Conservation (phyloP, 768 basidiomycete species). For the Mycena alexandri region DNA sequence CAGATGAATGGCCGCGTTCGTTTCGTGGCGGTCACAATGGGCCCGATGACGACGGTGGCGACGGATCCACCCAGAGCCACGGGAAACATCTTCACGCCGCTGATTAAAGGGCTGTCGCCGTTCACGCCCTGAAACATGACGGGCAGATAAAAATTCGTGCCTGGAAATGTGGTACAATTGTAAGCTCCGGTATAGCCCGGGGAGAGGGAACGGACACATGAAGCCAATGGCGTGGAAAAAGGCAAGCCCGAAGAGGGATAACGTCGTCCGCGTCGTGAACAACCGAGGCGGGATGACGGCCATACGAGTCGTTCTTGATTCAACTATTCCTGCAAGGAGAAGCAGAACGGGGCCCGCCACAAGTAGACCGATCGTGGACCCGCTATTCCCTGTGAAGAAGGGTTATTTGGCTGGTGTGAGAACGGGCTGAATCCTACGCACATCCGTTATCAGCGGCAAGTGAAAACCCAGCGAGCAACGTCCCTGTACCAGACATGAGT, state of each 20-base stretch:
- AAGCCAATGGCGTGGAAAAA: conserved; percentile 24
- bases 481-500: conserved; percentile 24
- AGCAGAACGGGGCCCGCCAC: conserved; percentile 21
- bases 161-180: neutral
- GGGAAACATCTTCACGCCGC: conserved; percentile 46
- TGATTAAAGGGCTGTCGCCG: conserved; percentile 42
- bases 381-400: conserved; percentile 11
- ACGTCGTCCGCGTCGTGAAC: conserved; percentile 28
- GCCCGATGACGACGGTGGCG: conserved; percentile 48
- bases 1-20: conserved; percentile 45
- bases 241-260: conserved; percentile 25
- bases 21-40: conserved; percentile 43
- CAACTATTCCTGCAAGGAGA: conserved; percentile 11
- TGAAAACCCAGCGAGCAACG: conserved; percentile 27
- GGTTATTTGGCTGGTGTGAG: neutral
- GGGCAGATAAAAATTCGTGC: conserved; percentile 45
- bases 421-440: neutral
- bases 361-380: conserved; percentile 19
- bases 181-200: too few species aligned
- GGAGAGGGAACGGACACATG: conserved; percentile 17
- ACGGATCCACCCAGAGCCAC: conserved; percentile 46
- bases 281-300: conserved; percentile 27
- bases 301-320: conserved; percentile 28
- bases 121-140: conserved; percentile 53
- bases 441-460: conserved; percentile 28